These are phyloP conservation scores for Scheffersomyces cryptocercus DNA, from an alignment of 1,139 yeast species.

Conservation along the genomic window DNA sequence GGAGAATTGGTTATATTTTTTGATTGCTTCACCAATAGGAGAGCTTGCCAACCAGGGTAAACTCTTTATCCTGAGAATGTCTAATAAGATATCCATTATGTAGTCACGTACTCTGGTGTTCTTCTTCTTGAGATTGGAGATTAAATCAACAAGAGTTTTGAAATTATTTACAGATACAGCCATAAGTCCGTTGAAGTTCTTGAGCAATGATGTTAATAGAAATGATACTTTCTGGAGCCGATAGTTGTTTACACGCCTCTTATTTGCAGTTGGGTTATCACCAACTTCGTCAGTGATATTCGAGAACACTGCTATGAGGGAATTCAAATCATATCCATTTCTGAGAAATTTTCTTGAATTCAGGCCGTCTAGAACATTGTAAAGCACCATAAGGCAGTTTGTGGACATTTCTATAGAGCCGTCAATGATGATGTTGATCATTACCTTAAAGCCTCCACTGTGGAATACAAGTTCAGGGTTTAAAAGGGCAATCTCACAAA, in stretches of 20 bases:
- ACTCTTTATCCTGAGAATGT: conserved; percentile 61
- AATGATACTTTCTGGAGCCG: conserved; percentile 64
- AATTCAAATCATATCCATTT: conserved; percentile 64
- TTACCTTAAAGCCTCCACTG: conserved; percentile 64
- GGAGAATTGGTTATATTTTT: conserved; percentile 6
- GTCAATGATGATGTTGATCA: conserved; percentile 61
- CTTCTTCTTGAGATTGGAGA: conserved; percentile 64
- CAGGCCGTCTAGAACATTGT: conserved; percentile 62
- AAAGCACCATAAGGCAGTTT: conserved; percentile 55
- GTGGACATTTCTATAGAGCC: conserved; percentile 62
- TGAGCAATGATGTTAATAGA: conserved; percentile 60
- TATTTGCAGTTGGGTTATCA: not conserved
- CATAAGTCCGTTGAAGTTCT: conserved; percentile 77
- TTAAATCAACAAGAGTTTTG: conserved; percentile 56
- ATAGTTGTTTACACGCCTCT: conserved; percentile 14
- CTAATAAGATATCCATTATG: conserved; percentile 70
- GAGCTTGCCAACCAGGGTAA: conserved; percentile 57
- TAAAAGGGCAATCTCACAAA: conserved; percentile 66
- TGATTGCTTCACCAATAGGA: conserved; percentile 33
- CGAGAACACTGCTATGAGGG: conserved; percentile 60
- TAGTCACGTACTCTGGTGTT: conserved; percentile 57
- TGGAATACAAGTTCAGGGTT: conserved; percentile 62
- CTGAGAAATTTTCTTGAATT: conserved; percentile 56
- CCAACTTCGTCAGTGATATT: conserved; percentile 2
- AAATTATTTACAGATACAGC: conserved; percentile 63